Base-by-base conservation (phyloP, 306 rosid genomes). In the Castanospermum australe region DNA sequence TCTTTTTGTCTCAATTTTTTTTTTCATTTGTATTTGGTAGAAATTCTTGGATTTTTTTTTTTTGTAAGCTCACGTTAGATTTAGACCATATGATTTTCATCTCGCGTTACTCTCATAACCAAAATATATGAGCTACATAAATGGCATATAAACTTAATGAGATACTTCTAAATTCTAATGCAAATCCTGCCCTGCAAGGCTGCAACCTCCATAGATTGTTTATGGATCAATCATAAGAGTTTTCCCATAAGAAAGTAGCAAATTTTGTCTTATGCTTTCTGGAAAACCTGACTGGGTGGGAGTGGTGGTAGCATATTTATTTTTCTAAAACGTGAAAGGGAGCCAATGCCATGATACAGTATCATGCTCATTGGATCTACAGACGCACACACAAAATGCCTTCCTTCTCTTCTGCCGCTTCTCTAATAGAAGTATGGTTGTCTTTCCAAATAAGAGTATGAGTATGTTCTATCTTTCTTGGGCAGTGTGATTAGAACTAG, bases 41-140 rank as follows among this genome's bases (percentile, higher is more conserved):
- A 62, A 64, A 70, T 80, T 76, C 41, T 71, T 81, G 82, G 67
- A 18, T 45, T 44, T 52, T 68, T 32, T 45, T 59, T n/a, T 67
- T 71, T 80, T 73, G 25, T 62, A 69, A 60, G 78, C 39, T 73
- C 47, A 61, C 8, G 11, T 68, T 69, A 83, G 77, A 45, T 14
- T 78, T 63, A 65, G 80, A 68, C 18, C 36, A 57, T 63, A 47
- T 56, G 15, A 24, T 15, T 54, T 70, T 70, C n/a, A 32, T 62
- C 38, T 22, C 33, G 71, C 14, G 20, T 15, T 25, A 50, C 6
- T 35, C 2, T 25, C 42, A 45, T 44, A 11, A 39, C 50, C 44
- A 52, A 18, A 38, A 51, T 36, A 52, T 64, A 55, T n/a, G 66
- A 65, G 65, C 54, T 76, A 50, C 20, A n/a, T 24, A 18, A 32